A percentile compares a stretch with the other conserved stretches of the same genome.
Evolutionary conservation across 768 basidiomycete genomes (phyloP).

Genomic region (Dentipellis fragilis): DNA sequence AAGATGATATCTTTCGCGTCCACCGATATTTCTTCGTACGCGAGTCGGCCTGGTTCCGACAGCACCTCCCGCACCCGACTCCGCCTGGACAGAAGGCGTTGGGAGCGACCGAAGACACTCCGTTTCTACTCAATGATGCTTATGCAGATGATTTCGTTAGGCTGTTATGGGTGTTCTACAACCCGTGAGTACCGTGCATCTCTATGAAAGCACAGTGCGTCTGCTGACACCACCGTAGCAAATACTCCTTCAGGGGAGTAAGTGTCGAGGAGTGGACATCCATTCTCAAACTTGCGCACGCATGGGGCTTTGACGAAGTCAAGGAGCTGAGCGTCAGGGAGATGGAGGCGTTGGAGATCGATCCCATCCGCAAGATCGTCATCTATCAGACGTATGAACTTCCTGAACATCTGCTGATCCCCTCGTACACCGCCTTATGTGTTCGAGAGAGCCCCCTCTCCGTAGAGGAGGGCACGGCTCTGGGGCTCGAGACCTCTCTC

Average conservation of each 20-base stretch:
- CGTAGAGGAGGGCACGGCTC: conserved; percentile 29
- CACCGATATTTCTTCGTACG: conserved; percentile 57
- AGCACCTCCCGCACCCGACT: conserved; percentile 16
- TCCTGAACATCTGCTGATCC: conserved; percentile 24
- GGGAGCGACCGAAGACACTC: conserved; percentile 18
- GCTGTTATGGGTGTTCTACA: conserved; percentile 57
- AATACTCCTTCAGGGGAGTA: conserved; percentile 46
- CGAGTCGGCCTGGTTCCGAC: conserved; percentile 31
- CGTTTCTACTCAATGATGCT: conserved; percentile 29
- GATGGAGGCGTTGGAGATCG: conserved; percentile 33
- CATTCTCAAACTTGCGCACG: conserved; percentile 42
- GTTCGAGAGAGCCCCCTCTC: conserved; percentile 26
- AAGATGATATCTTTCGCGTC: conserved; percentile 45
- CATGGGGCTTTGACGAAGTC: conserved; percentile 47
- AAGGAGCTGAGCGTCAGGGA: conserved; percentile 43
- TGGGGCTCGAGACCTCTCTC: conserved; percentile 30
- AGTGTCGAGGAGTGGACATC: conserved; percentile 40
- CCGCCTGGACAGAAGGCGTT: conserved; percentile 12
- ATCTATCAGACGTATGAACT: conserved; percentile 29
- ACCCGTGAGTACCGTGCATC: conserved; percentile 32
- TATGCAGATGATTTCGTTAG: conserved; percentile 40
- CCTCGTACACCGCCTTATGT: conserved; percentile 26
- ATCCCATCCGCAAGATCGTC: conserved; percentile 34
- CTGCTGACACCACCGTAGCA: conserved; percentile 25
- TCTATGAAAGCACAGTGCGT: background rate